Evolutionary conservation across 1,139 yeast species (phyloP), one percentile per base, ranked within the genome.

Genomic region (Wickerhamiella pararugosa): DNA sequence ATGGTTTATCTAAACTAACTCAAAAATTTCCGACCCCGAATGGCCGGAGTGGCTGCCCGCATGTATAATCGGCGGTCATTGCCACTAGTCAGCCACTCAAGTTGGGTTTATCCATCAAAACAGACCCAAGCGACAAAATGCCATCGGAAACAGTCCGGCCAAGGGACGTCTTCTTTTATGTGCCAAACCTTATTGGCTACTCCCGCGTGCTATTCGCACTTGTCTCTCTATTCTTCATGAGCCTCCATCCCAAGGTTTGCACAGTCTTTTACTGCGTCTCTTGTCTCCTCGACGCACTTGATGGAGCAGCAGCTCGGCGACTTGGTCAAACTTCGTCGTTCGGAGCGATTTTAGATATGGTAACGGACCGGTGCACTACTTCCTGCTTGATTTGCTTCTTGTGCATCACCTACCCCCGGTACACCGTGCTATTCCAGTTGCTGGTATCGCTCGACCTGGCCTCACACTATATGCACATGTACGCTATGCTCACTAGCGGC

Each of bases 311-410:
- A 42, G 99, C 99, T 7, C 73, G 99, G 48, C 73, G 73, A 55
- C 84, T 69, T 60, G 75, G 81, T 58, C 99, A 92, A 61, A 82
- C 95, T 10, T 83, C 96, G 32, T 73, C 75, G 51, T 84, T 86
- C 54, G 99, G 98, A 31, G 97, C 98, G 9, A 94, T 92, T 25
- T 70, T 92, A 54, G 99, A 92, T 63, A 92, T 92, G 99, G 97
- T 92, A 32, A 90, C 98, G 28, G 99, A 92, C 59, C 71, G 99
- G 58, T 90, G 97, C 59, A 90, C 98, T 26, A 92, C 99, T 0
- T 75, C 94, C 9, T 81, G 94, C 25, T 70, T 92, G 55, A 77
- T 86, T 52, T 86, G 94, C 59, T 90, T 75, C 61, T 69, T 92
- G 47, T 75, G 92, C 53, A 77, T 82, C 36, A 69, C 82, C 42